Conservation (phyloP, 2,329 filamentous ascomycete species). For the Chaetomium strumarium region DNA sequence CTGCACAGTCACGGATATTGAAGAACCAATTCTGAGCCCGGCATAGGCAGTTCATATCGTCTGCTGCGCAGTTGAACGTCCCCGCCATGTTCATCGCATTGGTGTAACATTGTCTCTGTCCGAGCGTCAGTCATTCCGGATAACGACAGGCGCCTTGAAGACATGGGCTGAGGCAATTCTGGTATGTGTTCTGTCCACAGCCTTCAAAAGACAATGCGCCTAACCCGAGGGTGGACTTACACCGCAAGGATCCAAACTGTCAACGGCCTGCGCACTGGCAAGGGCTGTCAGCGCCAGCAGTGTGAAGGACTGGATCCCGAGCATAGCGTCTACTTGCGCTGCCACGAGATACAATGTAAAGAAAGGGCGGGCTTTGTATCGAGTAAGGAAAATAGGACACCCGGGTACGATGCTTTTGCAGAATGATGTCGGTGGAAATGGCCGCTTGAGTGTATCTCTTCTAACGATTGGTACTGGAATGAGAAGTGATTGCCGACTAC, state of each 20-base stretch:
- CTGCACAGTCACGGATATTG: slow-evolving; percentile 22
- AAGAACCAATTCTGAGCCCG: slow-evolving; percentile 16
- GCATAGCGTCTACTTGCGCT: slow-evolving; percentile 6
- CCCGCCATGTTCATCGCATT: slow-evolving; percentile 6
- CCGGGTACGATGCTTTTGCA: background rate
- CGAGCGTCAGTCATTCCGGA: slow-evolving; percentile 14
- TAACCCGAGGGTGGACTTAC: slow-evolving; percentile 14
- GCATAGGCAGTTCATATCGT: slow-evolving; percentile 24
- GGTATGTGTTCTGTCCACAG: background rate
- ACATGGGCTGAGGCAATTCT: background rate
- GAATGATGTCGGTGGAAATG: no score
- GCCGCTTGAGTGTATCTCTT: no score
- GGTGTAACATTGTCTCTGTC: slow-evolving; percentile 19
- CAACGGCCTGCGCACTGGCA: slow-evolving; percentile 16
- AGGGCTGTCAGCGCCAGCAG: slow-evolving; percentile 17
- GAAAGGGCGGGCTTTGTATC: background rate
- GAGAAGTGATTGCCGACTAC: background rate
- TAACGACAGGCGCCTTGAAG: background rate
- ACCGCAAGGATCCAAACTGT: slow-evolving; percentile 16
- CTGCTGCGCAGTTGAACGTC: slow-evolving; percentile 13
- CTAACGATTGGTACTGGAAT: no score
- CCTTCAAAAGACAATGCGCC: background rate
- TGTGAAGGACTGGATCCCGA: slow-evolving; percentile 5
- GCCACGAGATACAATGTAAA: background rate
- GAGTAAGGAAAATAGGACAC: background rate